Evolutionary conservation across 208 protist species (phyloP), one percentile per base, ranked within the genome.

Genomic region (Spongospora subterranea): DNA sequence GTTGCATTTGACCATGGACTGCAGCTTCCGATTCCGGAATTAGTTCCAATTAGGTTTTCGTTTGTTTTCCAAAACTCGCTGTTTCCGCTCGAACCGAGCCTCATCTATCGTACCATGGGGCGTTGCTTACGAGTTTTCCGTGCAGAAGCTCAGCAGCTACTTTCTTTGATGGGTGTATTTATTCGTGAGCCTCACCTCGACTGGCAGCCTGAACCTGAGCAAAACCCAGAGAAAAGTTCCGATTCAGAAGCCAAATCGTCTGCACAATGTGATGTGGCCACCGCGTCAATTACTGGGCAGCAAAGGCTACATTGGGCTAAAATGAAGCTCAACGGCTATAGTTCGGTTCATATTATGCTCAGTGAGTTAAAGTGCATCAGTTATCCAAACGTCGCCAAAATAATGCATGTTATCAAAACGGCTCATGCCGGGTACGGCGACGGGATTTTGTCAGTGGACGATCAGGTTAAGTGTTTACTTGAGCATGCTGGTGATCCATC

Each of bases 1-100:
- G 92, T 93, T 40, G 93, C 93, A n/a, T 94, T 94, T 35, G 93
- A 93, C 0, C 77, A 92, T 32, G 93, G 91, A 39, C 46, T 54
- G 38, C 77, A 88, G 38, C 54, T 93, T 1, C 35, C 71, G 13
- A 43, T 82, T 82, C 35, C 38, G 0, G 91, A 92, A 90, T 38
- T 90, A 0, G 54, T 93, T 0, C 91, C 92, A 29, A 93, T 94
- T 29, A 46, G 93, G 29, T 88, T 93, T 43, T 93, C 93, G 6
- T n/a, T n/a, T 20, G 35, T 82, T 6, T 82, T 82, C n/a, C 71
- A 82, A n/a, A 45, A 35, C 13, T 6, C 71, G 35, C n/a, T 82
- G 71, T 82, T 45, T n/a, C 71, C 71, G 71, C 71, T 82, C 6
- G 17, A 6, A 35, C 71, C 40, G n/a, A 40, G 17, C 13, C 40